A percentile compares a stretch with the other conserved stretches of the same genome.
Conservation (phyloP, 768 basidiomycete genomes). For the Hygrocybe coccinea region DNA sequence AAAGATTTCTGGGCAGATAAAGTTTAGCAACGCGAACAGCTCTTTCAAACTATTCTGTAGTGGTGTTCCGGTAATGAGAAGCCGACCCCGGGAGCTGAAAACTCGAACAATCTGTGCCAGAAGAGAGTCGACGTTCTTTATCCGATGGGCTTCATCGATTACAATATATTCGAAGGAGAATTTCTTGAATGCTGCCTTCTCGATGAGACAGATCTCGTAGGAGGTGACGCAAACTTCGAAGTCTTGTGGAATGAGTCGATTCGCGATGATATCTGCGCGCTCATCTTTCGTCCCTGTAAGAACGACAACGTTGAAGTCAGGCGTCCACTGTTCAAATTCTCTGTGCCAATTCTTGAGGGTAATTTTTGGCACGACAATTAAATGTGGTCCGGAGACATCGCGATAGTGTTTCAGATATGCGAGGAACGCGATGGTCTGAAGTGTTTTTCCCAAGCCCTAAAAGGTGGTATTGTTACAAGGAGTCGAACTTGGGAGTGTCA, state of each 20-base stretch:
- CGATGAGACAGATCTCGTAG: constrained; percentile 95
- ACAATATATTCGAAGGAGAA: constrained; percentile 97
- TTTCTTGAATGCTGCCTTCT: constrained; percentile 87
- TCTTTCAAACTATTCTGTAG: constrained; percentile 97
- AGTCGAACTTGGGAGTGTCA: neutral
- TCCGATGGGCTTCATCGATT: constrained; percentile 98
- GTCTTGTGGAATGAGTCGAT: constrained; percentile 74
- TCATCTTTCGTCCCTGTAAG: constrained; percentile 89
- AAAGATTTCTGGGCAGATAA: constrained; percentile 96
- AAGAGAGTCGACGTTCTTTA: constrained; percentile 98
- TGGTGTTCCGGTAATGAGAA: constrained; percentile 96
- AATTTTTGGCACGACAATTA: constrained; percentile 97
- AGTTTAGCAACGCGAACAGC: constrained; percentile 86
- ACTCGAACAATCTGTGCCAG: constrained; percentile 90
- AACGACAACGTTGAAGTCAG: constrained; percentile 76
- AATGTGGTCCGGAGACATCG: constrained; percentile 74
- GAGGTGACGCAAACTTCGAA: constrained; percentile 95
- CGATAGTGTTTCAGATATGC: constrained; percentile 87
- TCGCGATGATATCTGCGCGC: constrained; percentile 72
- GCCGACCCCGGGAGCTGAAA: constrained; percentile 81
- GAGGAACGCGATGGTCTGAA: constrained; percentile 97
- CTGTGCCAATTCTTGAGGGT: constrained; percentile 96
- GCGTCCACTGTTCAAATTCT: constrained; percentile 89
- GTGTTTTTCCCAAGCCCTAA: constrained; percentile 94
- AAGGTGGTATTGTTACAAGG: constrained; percentile 4